phyloP scores from a whole-genome alignment of 768 basidiomycete genomes.

The Dentipellis fragilis region DNA sequence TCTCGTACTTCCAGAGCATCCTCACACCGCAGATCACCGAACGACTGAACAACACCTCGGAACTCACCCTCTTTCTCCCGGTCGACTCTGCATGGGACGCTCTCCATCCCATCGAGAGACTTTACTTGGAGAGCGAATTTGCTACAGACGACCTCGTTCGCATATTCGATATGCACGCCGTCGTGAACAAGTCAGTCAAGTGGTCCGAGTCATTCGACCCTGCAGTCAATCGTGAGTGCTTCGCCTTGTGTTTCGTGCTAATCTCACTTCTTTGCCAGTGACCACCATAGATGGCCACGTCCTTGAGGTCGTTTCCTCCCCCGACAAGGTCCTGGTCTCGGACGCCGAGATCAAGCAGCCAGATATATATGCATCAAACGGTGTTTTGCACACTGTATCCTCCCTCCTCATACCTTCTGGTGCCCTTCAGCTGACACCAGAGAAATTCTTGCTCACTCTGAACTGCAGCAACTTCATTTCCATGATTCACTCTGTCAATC shows the following conservation, averaged over 20 bases:
- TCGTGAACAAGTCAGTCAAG: constrained; percentile 43
- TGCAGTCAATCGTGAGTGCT: constrained; percentile 41
- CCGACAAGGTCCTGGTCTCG: constrained; percentile 46
- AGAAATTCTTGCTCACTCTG: constrained; percentile 88
- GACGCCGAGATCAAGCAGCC: constrained; percentile 53
- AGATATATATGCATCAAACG: constrained; percentile 90
- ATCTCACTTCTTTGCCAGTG: constrained; percentile 34
- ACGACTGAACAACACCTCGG: constrained; percentile 54
- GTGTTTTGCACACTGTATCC: constrained; percentile 85
- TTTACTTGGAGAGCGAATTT: constrained; percentile 85
- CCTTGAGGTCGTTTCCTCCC: constrained; percentile 47
- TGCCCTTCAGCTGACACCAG: constrained; percentile 75
- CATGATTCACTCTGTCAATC: constrained; percentile 73
- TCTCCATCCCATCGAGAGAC: constrained; percentile 65
- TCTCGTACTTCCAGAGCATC: constrained; percentile 70
- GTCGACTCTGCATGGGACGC: constrained; percentile 75
- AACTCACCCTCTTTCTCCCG: constrained; percentile 85
- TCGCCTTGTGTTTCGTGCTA: not conserved
- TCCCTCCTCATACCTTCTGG: constrained; percentile 71
- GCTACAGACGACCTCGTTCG: constrained; percentile 69
- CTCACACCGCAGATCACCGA: constrained; percentile 47
- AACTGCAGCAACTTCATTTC: constrained; percentile 90
- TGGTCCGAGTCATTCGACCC: constrained; percentile 58
- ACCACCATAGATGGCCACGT: constrained; percentile 58
- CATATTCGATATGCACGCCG: constrained; percentile 74